These are phyloP conservation scores for Brasilioporus rufonigricans DNA, from an alignment of 768 basidiomycete species.

Conservation along the genomic window DNA sequence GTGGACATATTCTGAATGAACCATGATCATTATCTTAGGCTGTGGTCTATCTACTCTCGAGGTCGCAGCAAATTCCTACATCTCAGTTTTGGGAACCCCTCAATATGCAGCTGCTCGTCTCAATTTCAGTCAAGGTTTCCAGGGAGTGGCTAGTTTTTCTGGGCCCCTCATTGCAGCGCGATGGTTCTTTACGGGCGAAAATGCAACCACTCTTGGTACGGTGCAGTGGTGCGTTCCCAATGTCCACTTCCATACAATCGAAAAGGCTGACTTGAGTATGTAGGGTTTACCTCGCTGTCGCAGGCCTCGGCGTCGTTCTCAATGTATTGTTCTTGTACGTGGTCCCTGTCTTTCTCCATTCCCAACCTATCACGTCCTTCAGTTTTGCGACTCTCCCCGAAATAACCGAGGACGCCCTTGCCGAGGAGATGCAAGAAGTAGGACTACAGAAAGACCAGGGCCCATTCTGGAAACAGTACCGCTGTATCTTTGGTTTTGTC, in stretches of 20 bases:
- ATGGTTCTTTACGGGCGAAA: conserved; percentile 70
- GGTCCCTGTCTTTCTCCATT: not conserved
- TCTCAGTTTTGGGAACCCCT: conserved; percentile 63
- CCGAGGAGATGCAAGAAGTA: conserved; percentile 44
- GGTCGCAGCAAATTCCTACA: conserved; percentile 81
- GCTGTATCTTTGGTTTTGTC: conserved; percentile 69
- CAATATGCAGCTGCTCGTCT: conserved; percentile 72
- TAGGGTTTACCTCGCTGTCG: conserved; percentile 66
- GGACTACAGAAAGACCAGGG: conserved; percentile 43
- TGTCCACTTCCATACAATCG: not conserved
- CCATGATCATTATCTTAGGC: conserved; percentile 36
- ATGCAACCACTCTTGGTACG: conserved; percentile 58
- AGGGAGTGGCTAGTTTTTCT: conserved; percentile 70
- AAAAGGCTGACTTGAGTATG: conserved; percentile 1
- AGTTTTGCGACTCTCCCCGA: conserved; percentile 69
- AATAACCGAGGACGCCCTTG: conserved; percentile 65
- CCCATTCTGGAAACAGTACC: conserved; percentile 67
- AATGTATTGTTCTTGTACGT: conserved; percentile 64
- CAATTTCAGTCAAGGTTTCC: conserved; percentile 79
- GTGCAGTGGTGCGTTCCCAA: conserved; percentile 53
- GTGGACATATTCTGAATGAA: not conserved
- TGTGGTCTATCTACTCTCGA: conserved; percentile 67
- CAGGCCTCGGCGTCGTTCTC: conserved; percentile 58
- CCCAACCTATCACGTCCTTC: not conserved
- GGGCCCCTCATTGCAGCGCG: conserved; percentile 74